Evolutionary conservation across 805 yeast species (phyloP).

Genomic region (Lachancea meyersii): DNA sequence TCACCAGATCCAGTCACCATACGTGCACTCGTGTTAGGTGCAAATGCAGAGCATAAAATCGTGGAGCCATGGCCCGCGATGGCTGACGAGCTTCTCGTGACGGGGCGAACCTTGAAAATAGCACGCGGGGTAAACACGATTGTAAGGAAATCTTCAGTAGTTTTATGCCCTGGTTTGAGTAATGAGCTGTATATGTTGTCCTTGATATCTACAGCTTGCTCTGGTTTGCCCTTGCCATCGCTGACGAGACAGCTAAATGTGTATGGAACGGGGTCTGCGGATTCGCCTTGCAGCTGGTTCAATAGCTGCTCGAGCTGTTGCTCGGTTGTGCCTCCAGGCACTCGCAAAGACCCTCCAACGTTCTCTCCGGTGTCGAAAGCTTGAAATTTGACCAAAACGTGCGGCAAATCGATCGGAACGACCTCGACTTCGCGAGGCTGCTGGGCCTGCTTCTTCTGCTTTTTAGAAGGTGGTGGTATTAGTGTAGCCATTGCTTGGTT

Average conservation of each 20-base stretch:
- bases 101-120: constrained; percentile 84
- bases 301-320: constrained; percentile 82
- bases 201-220: constrained; percentile 55
- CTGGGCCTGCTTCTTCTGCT: constrained; percentile 78
- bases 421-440: constrained; percentile 67
- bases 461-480: constrained; percentile 89
- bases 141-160: constrained; percentile 90
- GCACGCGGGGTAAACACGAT: constrained; percentile 92
- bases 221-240: constrained; percentile 36
- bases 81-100: constrained; percentile 85
- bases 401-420: constrained; percentile 73
- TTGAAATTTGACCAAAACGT: constrained; percentile 81
- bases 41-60: constrained; percentile 84
- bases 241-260: constrained; percentile 63
- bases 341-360: constrained; percentile 78
- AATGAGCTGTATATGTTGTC: constrained; percentile 75
- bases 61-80: constrained; percentile 96
- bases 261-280: constrained; percentile 86
- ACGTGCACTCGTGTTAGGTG: constrained; percentile 78
- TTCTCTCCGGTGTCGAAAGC: constrained; percentile 90
- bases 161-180: constrained; percentile 75
- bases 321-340: constrained; percentile 83
- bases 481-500: constrained; percentile 69
- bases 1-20: constrained; percentile 97
- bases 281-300: constrained; percentile 64